These are phyloP conservation scores for Cystobasidium ongulense DNA, from an alignment of 768 basidiomycete genomes.

Conservation along the genomic window DNA sequence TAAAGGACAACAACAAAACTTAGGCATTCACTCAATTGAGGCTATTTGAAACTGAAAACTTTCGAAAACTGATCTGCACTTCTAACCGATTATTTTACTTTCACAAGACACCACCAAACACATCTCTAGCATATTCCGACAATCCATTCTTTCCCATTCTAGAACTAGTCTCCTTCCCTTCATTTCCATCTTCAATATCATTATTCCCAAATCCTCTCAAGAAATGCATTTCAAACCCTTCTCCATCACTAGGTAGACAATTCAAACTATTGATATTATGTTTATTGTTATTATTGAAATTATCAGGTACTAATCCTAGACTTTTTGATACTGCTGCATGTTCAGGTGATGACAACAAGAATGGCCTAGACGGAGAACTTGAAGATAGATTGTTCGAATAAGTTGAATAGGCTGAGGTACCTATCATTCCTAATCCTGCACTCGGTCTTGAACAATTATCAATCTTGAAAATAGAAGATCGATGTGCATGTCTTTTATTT, in stretches of 20 bases:
- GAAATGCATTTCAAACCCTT: constrained; percentile 21
- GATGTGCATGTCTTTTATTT: neutral
- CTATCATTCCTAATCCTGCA: constrained; percentile 4
- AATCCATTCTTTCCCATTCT: neutral
- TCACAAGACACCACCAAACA: neutral
- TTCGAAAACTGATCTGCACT: no score
- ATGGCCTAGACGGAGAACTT: constrained; percentile 7
- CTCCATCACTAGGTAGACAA: neutral
- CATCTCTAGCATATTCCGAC: constrained; percentile 12
- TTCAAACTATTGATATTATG: neutral
- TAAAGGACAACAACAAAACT: no score
- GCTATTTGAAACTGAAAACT: neutral
- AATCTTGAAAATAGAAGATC: constrained; percentile 18
- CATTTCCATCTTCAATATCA: neutral
- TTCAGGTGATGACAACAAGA: constrained; percentile 26
- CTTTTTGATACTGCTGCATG: constrained; percentile 24
- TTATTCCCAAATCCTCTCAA: neutral
- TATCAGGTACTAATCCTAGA: constrained; percentile 30
- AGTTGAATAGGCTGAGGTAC: neutral
- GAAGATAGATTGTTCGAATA: neutral
- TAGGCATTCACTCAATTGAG: neutral
- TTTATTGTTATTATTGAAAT: neutral
- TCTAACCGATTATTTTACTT: neutral
- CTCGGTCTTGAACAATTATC: constrained; percentile 11
- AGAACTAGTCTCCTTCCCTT: neutral